Percentiles rank a stretch among this genome's conserved stretches.
These are phyloP conservation scores for Trichoderma simmonsii DNA, from an alignment of 2,329 filamentous ascomycete species.

Conservation along the genomic window DNA sequence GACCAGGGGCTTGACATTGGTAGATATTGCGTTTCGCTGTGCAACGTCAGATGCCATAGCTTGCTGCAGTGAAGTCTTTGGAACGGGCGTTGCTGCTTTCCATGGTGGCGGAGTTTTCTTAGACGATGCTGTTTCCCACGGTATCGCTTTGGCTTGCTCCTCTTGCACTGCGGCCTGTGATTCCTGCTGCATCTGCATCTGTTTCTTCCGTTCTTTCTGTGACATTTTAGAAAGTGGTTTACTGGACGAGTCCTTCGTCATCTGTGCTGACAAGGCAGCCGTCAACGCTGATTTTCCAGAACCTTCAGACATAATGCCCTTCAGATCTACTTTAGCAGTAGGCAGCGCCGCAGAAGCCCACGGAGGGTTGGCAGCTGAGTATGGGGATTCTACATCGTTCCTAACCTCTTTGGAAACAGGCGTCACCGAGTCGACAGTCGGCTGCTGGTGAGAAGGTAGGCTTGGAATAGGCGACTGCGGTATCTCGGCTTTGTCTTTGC, in stretches of 20 bases:
- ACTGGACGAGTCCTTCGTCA: constrained; percentile 39
- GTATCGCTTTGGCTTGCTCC: constrained; percentile 32
- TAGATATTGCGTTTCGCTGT: constrained; percentile 28
- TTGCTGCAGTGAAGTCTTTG: constrained; percentile 51
- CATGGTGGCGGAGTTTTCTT: constrained; percentile 57
- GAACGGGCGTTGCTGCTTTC: constrained; percentile 54
- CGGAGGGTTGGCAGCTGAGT: constrained; percentile 37
- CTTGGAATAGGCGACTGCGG: constrained; percentile 20
- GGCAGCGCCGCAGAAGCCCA: constrained; percentile 52
- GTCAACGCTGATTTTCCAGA: constrained; percentile 53
- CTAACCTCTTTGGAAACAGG: background rate
- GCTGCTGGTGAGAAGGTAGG: constrained; percentile 16
- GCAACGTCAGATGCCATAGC: constrained; percentile 37
- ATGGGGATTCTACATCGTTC: background rate
- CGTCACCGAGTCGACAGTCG: background rate
- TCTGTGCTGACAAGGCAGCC: constrained; percentile 52
- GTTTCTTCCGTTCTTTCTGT: constrained; percentile 87
- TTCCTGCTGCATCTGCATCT: constrained; percentile 64
- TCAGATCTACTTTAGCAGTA: constrained; percentile 66
- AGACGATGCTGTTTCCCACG: constrained; percentile 43
- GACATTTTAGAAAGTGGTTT: constrained; percentile 63
- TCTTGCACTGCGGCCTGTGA: constrained; percentile 40
- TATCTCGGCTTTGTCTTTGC: constrained; percentile 24
- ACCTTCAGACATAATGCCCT: constrained; percentile 68
- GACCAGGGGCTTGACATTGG: constrained; percentile 42